Base-by-base conservation (phyloP, 352 stramenopile genomes). In the Pythium insidiosum region DNA sequence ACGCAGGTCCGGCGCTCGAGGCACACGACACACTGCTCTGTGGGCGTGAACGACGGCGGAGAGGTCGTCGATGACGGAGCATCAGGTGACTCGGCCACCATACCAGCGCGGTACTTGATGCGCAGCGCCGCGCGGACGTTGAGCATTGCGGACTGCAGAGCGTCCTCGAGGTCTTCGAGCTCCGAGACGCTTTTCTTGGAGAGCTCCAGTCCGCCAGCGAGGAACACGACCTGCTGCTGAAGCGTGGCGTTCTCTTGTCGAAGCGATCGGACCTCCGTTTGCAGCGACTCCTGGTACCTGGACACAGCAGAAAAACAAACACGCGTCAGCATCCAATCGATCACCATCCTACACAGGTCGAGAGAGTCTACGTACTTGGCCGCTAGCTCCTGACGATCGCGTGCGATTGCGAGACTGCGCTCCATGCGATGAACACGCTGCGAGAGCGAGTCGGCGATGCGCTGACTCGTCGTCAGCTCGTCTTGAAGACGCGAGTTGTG, bases 11-110 rank as follows among this genome's bases (percentile, higher is more conserved):
- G 52, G 21, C 80, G 43, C 15, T 47, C 36, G n/a, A 85, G 58
- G 38, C 77, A 89, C 20, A 78, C 68, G 23, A 88, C 60, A 11
- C 77, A 89, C 1, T 3, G 21, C 3, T 33, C 18, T 9, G 31
- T 35, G n/a, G 3, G 20, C 12, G 51, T 36, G 2, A 43, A 36
- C 5, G 34, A 38, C 18, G 23, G 7, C 0, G 16, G n/a, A 7
- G 5, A 5, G 1, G 9, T 12, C 4, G 2, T 4, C 1, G 20
- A 2, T 1, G 2, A 6, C 12, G 2, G 4, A 19, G 18, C 26
- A 24, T 13, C 11, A 7, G 6, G 10, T 26, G 7, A 16, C n/a
- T 13, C 11, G n/a, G 42, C 13, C 2, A 41, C 22, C 6, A 33
- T 36, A 6, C n/a, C 28, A 19, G 34, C 26, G n/a, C 34, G 53